Evolutionary conservation across 225 moss, liverwort and hornwort species (phyloP).

Genomic region (Lunularia cruciata): DNA sequence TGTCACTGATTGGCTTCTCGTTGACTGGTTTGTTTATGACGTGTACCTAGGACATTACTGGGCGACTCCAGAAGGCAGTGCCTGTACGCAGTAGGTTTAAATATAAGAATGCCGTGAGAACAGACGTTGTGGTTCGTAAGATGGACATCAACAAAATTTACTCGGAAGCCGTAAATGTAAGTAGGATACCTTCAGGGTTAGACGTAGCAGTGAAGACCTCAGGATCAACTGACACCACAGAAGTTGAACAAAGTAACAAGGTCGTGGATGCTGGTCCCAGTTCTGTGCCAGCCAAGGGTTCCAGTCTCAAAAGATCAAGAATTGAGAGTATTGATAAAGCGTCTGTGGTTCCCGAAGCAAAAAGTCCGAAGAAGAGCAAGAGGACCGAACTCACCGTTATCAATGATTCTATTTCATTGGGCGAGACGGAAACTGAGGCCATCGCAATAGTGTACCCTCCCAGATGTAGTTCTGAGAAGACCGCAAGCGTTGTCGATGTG

Average conservation of each 20-base stretch:
- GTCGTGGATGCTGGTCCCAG: background rate
- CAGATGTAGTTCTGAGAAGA: background rate
- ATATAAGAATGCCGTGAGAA: conserved; percentile 1
- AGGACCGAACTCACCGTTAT: too few relatives aligned
- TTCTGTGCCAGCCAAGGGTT: background rate
- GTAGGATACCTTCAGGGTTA: background rate
- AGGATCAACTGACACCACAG: background rate
- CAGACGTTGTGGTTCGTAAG: conserved; percentile 18
- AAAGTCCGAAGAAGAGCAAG: background rate
- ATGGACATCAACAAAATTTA: background rate
- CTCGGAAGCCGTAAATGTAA: background rate
- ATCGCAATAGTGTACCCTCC: background rate
- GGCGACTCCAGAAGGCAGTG: conserved; percentile 23
- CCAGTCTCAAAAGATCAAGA: background rate
- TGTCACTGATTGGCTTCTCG: background rate
- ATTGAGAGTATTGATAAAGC: background rate
- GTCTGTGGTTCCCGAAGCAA: background rate
- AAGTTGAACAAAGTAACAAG: too few relatives aligned
- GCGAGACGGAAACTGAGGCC: background rate
- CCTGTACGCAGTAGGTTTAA: background rate
- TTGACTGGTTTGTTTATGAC: background rate
- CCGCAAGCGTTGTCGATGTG: background rate
- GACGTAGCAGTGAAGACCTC: background rate
- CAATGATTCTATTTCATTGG: background rate
- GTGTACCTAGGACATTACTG: conserved; percentile 16